phyloP scores from a whole-genome alignment of 1,139 yeast species.

The Hemisphaericaspora subhashii region DNA sequence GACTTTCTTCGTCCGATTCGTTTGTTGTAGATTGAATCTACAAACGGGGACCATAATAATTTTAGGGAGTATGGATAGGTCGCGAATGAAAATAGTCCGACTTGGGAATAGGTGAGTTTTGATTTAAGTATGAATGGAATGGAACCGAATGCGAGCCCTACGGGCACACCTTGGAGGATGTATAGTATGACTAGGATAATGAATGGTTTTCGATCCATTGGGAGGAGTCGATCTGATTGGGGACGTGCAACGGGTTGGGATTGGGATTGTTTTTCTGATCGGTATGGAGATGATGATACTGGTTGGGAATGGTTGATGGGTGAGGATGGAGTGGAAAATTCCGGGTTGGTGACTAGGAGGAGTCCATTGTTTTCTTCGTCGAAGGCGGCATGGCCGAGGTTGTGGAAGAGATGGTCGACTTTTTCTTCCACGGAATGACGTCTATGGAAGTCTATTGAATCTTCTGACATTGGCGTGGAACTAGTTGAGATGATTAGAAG shows the following conservation, averaged over 20 bases:
- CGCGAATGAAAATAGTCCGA: conserved; percentile 87
- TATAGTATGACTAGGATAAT: conserved; percentile 69
- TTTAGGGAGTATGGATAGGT: conserved; percentile 93
- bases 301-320: conserved; percentile 23
- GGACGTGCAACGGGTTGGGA: conserved; percentile 1
- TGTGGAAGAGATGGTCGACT: conserved; percentile 2
- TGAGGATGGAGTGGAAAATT: neutral
- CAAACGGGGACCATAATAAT: conserved; percentile 93
- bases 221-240: conserved; percentile 23
- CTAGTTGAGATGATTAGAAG: too few species aligned
- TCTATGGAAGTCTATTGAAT: neutral
- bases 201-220: conserved; percentile 68
- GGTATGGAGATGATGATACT: conserved; percentile 17
- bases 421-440: neutral
- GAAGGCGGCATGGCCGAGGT: conserved; percentile 24
- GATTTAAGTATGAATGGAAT: conserved; percentile 89
- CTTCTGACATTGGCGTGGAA: neutral
- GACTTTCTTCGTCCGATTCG: conserved; percentile 80
- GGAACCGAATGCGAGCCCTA: conserved; percentile 93
- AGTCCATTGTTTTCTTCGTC: conserved; percentile 37
- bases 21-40: conserved; percentile 76
- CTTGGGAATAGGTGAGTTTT: conserved; percentile 80
- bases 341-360: conserved; percentile 20
- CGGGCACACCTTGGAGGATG: conserved; percentile 90
- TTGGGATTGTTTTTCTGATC: too few species aligned